phyloP scores from a whole-genome alignment of 345 rosid species.

The Pistacia atlantica region DNA sequence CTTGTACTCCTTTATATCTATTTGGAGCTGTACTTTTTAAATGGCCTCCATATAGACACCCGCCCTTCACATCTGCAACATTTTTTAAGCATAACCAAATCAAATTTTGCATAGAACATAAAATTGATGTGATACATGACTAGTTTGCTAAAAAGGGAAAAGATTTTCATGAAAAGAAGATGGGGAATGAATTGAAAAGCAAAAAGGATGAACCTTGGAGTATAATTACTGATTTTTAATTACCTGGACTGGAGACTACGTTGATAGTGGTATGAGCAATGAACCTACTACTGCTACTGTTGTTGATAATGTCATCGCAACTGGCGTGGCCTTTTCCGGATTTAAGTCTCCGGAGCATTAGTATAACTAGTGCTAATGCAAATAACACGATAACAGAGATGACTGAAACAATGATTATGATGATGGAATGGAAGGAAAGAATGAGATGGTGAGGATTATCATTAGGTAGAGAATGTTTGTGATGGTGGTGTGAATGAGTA shows the following conservation, averaged over 20 bases:
- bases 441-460: slow-evolving; percentile 27
- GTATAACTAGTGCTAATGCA: slow-evolving; percentile 40
- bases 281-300: slow-evolving; percentile 32
- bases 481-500: slow-evolving; percentile 25
- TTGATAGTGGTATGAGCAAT: slow-evolving; percentile 42
- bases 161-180: not conserved
- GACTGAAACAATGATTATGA: slow-evolving; percentile 43
- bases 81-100: slow-evolving; percentile 11
- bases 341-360: slow-evolving; percentile 52
- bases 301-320: slow-evolving; percentile 33
- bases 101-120: not conserved
- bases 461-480: slow-evolving; percentile 20
- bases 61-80: slow-evolving; percentile 57
- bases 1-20: slow-evolving; percentile 59
- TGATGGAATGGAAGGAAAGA: slow-evolving; percentile 47
- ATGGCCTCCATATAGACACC: slow-evolving; percentile 51
- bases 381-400: slow-evolving; percentile 44
- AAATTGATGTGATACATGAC: too few species aligned
- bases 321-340: slow-evolving; percentile 31
- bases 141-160: not conserved
- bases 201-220: not conserved
- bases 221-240: not conserved
- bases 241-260: slow-evolving; percentile 79
- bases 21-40: slow-evolving; percentile 25
- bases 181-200: not conserved